A percentile compares a stretch with the other conserved stretches of the same genome.
These are phyloP conservation scores for Acer campestre DNA, from an alignment of 345 rosid species.

Conservation along the genomic window DNA sequence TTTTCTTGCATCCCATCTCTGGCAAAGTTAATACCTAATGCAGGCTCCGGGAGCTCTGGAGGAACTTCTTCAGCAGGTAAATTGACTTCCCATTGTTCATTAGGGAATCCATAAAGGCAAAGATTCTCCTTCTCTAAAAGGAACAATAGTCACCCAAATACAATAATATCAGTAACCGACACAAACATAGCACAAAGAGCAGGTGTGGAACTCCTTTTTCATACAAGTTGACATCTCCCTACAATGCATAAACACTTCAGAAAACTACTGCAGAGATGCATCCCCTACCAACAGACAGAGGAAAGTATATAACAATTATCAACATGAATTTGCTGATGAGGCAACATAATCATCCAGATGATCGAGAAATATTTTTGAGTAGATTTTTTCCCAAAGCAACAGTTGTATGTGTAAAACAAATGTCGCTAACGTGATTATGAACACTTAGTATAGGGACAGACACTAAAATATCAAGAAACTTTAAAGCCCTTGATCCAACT, in stretches of 20 bases:
- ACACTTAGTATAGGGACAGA: not conserved
- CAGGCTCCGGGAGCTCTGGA: constrained; percentile 93
- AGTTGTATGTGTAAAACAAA: not conserved
- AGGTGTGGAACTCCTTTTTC: not conserved
- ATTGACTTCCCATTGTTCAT: constrained; percentile 79
- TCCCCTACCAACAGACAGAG: not conserved
- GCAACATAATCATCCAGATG: not conserved
- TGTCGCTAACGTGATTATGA: not conserved
- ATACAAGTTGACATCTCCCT: not conserved
- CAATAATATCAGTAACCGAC: constrained; percentile 15
- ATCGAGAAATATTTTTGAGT: not conserved
- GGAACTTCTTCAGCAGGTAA: constrained; percentile 93
- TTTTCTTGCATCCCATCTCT: constrained; percentile 83
- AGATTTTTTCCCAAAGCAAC: not conserved
- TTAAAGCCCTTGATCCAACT: not conserved
- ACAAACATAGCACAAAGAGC: not conserved
- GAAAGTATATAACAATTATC: not conserved
- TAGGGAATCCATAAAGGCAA: constrained; percentile 79
- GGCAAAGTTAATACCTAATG: constrained; percentile 84
- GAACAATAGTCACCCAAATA: constrained; percentile 4
- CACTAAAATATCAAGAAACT: not conserved
- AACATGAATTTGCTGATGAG: not conserved
- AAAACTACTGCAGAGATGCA: not conserved
- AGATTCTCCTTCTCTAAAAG: constrained; percentile 82
- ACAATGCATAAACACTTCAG: not conserved